Evolutionary conservation across 1,284 basidiomycete species (phyloP), one percentile per base, ranked within the genome.

Genomic region (Ganoderma sp.): DNA sequence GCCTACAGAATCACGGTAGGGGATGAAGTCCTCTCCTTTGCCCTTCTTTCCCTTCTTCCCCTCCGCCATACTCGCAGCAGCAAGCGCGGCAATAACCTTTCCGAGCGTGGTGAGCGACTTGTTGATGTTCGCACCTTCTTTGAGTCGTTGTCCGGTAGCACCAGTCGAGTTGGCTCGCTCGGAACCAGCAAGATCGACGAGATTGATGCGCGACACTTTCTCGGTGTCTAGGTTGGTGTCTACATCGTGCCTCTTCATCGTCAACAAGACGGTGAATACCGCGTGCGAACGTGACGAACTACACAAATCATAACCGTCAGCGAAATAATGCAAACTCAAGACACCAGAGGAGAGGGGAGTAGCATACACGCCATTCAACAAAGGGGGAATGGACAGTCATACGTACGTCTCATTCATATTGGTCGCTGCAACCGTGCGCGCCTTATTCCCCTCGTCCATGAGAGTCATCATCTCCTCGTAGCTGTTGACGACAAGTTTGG

Each of bases 391-490:
- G 10, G 37, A 10, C 6, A 42, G 15, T 9, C 8, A 52, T 37
- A 83, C 89, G 73, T 76, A 93, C 82, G 98, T 99, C 83, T 99
- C 98, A 81, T 99, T 99, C 98, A 99, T 99, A 81, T 98, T 95
- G 28, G 98, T 99, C 25, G 98, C 97, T 12, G 98, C 98, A 12
- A 99, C 97, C 32, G 97, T 99, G 59, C 97, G 86, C 57, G 95
- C 95, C 84, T 99, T 99, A 81, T 99, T 99, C 56, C 97, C 97
- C 80, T 99, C 97, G 82, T 99, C 97, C 97, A 99, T 99, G 77
- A 99, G 89, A 9, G 91, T 95, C 90, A 98, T 98, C 90, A 99
- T 97, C 79, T 98, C 97, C 32, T 92, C 87, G 79, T 97, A 98
- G 78, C 87, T 94, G 77, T 88, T 90, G 56, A 99, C 98, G 37